Evolutionary conservation across 495 filamentous ascomycete species (phyloP), one percentile per base, ranked within the genome.

Genomic region (Hypoxylon trugodes): DNA sequence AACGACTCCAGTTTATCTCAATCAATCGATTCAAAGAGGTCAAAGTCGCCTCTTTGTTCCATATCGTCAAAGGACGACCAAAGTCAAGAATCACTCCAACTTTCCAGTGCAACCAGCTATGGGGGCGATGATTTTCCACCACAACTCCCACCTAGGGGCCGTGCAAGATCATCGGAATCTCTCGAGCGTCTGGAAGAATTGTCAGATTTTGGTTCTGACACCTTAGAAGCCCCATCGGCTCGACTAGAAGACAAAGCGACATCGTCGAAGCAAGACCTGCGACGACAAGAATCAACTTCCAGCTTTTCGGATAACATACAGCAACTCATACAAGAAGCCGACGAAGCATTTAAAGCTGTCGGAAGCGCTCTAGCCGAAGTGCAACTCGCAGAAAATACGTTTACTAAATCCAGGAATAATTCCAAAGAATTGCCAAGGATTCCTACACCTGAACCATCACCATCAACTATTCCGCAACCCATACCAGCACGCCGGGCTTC

Each of bases 281-380:
- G 40, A 9, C 61, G 66, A 4, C 59, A 63, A 15, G 48, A 64
- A 3, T 69, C 59, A 42, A 58, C 51, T 4, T 43, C 37, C 6
- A 40, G 58, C 21, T 53, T 57, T 42, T 74, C 66, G 1, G 70
- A 68, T 47, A 69, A 79, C 58, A 66, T 77, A 10, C 72, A 76
- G 38, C 70, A 75, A 45, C 76, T 83, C 65, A 77, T 79, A 52
- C 69, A 71, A 47, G 77, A 81, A 61, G 74, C 77, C 3, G 80
- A 81, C 43, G 71, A 77, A 49, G 77, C 78, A 18, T 80, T 80
- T 55, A 67, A 71, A 40, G 69, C 68, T 10, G 69, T 76, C 5
- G 70, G 69, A 12, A 60, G 51, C 42, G 69, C 76, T 4, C 40
- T 79, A 8, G 69, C 66, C 12, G 74, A 77, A 30, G 72, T 75